These are phyloP conservation scores for Pouteria glomerata DNA, from an alignment of 148 eudicot species.

Conservation along the genomic window DNA sequence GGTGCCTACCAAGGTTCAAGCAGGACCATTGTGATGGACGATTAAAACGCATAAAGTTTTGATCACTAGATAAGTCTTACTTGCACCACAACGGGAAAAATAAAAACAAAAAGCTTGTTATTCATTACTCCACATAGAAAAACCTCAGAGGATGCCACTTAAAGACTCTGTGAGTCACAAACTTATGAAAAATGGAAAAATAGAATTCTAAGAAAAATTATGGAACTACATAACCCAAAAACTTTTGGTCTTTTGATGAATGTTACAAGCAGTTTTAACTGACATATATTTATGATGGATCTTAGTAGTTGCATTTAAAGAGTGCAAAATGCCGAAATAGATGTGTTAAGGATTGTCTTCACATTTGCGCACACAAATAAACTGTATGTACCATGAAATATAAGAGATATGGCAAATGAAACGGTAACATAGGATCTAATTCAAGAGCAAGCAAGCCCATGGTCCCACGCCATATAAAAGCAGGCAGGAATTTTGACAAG, in stretches of 20 bases:
- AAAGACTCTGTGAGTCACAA: background rate
- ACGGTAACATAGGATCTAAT: background rate
- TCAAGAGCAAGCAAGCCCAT: background rate
- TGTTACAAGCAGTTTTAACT: background rate
- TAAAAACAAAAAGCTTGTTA: background rate
- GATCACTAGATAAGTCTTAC: background rate
- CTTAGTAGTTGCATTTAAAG: background rate
- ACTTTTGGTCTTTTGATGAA: background rate
- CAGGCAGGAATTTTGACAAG: background rate
- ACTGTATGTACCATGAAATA: background rate
- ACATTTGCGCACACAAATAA: background rate
- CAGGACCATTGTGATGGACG: background rate
- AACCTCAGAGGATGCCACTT: background rate
- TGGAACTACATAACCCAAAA: background rate
- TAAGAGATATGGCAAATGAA: background rate
- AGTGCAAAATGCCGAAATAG: background rate
- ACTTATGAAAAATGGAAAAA: background rate
- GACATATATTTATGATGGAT: background rate
- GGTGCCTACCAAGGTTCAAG: background rate
- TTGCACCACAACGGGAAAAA: background rate
- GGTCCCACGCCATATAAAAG: background rate
- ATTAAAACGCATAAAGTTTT: background rate
- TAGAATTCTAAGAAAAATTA: background rate
- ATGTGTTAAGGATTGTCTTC: background rate
- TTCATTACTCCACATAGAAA: background rate